Base-by-base conservation (phyloP, 148 eudicot genomes). In the Simmondsia chinensis region DNA sequence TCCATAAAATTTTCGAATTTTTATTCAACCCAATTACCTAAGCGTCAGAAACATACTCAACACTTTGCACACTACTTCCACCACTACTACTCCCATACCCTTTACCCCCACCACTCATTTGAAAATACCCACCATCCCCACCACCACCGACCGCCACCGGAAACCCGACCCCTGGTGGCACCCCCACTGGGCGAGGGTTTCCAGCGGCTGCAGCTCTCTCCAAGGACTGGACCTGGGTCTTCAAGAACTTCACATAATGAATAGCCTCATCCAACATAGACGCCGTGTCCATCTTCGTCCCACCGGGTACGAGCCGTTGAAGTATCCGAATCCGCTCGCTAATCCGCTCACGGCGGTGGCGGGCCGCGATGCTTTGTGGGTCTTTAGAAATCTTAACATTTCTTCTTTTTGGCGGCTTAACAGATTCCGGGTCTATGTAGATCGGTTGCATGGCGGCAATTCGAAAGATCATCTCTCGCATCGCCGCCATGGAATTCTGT, bases 391-490 rank as follows among this genome's bases (percentile, higher is more conserved):
- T 88, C 91, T 71, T 75, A 39, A 88, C 94, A 57, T 88, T 88
- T 38, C 83, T 56, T 48, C 96, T 55, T 50, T 75, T 88, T 0
- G 86, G 86, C 0, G 96, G 89, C 60, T 73, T 87, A 12, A 83
- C 89, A 0, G 96, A 59, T 40, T 80, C 96, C 4, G 94, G 96
- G 37, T 87, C 96, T 10, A 87, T 83, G 61, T 87, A 73, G 42
- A 87, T 73, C 13, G 96, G 96, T 52, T 87, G 96, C 96, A 87
- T 87, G 2, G 82, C 88, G 1, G 96, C 96, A 14, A 87, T 87
- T 13, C 89, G 40, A 63, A 83, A 87, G 4, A 87, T 83, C 96
- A 80, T 87, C 54, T 87, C 96, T 13, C 96, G 57, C 96, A 87
- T 80, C 0, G 81, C 88, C 0, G 80, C 96, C 86, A 80, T 68